phyloP scores from a whole-genome alignment of 345 rosid species.

The Viola odorata region DNA sequence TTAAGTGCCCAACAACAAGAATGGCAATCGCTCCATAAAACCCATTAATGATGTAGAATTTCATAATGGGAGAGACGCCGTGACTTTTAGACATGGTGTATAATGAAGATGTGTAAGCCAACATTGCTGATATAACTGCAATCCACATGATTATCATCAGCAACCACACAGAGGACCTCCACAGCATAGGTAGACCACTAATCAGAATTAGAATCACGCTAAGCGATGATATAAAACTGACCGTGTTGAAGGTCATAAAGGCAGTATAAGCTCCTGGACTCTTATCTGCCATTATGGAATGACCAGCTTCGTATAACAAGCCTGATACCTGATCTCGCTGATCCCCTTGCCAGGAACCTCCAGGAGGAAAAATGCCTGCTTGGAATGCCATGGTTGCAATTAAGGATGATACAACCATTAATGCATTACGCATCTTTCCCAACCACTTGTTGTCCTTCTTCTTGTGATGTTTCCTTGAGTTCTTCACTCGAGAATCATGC shows the following conservation, averaged over 20 bases:
- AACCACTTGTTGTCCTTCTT: constrained; percentile 7
- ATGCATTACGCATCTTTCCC: constrained; percentile 21
- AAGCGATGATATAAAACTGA: neutral
- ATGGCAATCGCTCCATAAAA: neutral
- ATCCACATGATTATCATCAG: constrained; percentile 31
- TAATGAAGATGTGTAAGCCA: constrained; percentile 11
- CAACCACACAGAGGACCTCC: constrained; percentile 26
- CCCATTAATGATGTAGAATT: no score
- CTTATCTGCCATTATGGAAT: neutral
- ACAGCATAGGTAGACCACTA: constrained; percentile 25
- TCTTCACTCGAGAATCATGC: neutral
- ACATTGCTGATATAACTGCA: constrained; percentile 17
- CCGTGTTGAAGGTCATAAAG: neutral
- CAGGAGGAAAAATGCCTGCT: neutral
- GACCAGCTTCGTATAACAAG: neutral
- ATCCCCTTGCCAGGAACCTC: neutral
- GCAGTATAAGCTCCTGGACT: neutral
- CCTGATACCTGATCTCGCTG: no score
- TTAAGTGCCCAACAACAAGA: neutral
- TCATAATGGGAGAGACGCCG: no score
- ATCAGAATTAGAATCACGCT: constrained; percentile 3
- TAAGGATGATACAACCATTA: constrained; percentile 35
- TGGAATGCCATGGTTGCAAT: constrained; percentile 13
- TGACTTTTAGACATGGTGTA: neutral
- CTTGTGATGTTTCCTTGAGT: neutral